Evolutionary conservation across 1,284 basidiomycete genomes (phyloP).

Genomic region (Peniophora sp.): DNA sequence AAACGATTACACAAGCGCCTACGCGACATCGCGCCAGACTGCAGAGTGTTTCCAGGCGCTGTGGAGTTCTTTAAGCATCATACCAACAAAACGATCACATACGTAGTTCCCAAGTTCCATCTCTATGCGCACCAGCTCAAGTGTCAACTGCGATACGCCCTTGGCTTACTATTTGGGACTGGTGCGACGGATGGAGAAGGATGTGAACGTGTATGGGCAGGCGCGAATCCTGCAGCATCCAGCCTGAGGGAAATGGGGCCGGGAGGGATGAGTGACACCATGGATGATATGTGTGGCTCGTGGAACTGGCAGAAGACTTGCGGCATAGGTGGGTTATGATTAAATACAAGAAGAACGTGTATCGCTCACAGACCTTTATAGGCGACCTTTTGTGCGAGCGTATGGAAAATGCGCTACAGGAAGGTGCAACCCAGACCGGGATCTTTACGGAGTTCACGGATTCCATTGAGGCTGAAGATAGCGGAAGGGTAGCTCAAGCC

Average conservation of each 20-base stretch:
- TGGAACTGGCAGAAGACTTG: conserved; percentile 22
- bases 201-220: conserved; percentile 17
- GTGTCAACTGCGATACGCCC: conserved; percentile 15
- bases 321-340: not conserved
- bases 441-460: too few species aligned
- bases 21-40: not conserved
- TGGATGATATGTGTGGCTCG: conserved; percentile 20
- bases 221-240: conserved; percentile 12
- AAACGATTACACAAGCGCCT: conserved; percentile 13
- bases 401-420: too few species aligned
- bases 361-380: too few species aligned
- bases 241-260: conserved; percentile 21
- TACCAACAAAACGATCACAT: conserved; percentile 8
- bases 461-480: too few species aligned
- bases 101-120: conserved; percentile 19
- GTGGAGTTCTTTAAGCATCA: not conserved
- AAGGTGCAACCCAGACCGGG: too few species aligned
- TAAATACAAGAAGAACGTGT: too few species aligned
- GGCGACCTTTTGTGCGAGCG: too few species aligned
- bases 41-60: not conserved
- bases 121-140: conserved; percentile 14
- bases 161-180: conserved; percentile 14
- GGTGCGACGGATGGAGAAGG: conserved; percentile 22
- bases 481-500: too few species aligned
- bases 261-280: conserved; percentile 14